These are phyloP conservation scores for Bacterosira constricta DNA, from an alignment of 108 stramenopile species.

Conservation along the genomic window DNA sequence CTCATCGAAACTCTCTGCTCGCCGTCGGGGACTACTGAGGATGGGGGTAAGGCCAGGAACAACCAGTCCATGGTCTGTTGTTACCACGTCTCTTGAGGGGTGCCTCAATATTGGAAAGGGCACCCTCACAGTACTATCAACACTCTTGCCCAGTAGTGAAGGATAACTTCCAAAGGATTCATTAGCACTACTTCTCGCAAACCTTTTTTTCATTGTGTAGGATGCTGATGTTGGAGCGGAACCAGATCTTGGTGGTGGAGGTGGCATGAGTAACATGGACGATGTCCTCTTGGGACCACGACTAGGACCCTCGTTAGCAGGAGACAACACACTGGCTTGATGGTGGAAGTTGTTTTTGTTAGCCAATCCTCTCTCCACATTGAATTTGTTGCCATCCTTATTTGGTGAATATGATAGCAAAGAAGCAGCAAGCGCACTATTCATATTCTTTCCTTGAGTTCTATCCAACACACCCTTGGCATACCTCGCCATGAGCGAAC, in stretches of 20 bases:
- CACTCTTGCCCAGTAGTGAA: not conserved
- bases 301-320: not conserved
- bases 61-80: not conserved
- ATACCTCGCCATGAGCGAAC: constrained; percentile 46
- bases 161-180: not conserved
- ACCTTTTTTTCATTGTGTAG: too few relatives aligned
- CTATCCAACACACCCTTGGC: constrained; percentile 31
- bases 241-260: constrained; percentile 23
- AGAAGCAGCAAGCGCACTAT: not conserved
- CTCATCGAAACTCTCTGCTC: not conserved
- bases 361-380: constrained; percentile 13
- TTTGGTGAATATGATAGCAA: not conserved
- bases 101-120: not conserved
- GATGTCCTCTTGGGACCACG: not conserved
- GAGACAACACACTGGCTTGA: too few relatives aligned
- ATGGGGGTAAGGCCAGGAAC: not conserved
- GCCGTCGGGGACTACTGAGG: not conserved
- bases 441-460: not conserved
- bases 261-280: constrained; percentile 24
- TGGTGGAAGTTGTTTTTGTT: not conserved
- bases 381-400: constrained; percentile 8
- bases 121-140: not conserved
- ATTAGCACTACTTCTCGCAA: not conserved
- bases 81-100: not conserved
- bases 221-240: not conserved